These are phyloP conservation scores for Fusarium sulawesiense DNA, from an alignment of 2,329 filamentous ascomycete genomes.

Conservation along the genomic window DNA sequence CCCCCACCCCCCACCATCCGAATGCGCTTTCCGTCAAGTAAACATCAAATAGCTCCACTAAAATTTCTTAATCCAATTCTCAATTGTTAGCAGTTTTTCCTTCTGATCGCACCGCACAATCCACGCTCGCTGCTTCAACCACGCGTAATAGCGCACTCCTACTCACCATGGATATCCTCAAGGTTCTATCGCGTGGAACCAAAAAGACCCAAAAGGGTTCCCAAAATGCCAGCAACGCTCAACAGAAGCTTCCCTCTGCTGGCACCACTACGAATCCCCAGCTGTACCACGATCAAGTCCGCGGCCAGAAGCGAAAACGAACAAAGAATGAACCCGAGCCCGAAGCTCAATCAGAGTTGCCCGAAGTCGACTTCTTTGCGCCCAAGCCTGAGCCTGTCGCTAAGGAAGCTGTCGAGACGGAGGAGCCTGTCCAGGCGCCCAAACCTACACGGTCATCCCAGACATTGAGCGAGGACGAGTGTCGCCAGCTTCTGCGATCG, in stretches of 20 bases:
- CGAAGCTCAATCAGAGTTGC: slow-evolving; percentile 50
- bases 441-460: slow-evolving; percentile 47
- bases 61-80: slow-evolving; percentile 42
- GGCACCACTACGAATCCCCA: slow-evolving; percentile 75
- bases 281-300: slow-evolving; percentile 71
- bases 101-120: slow-evolving; percentile 13
- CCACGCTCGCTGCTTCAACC: slow-evolving; percentile 8
- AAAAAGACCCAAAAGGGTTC: slow-evolving; percentile 63
- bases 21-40: slow-evolving; percentile 4
- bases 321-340: slow-evolving; percentile 52
- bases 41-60: slow-evolving; percentile 35
- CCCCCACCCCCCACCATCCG: slow-evolving; percentile 42
- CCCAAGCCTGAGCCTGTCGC: slow-evolving; percentile 54
- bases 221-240: slow-evolving; percentile 44
- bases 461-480: slow-evolving; percentile 73
- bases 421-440: slow-evolving; percentile 42
- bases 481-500: slow-evolving; percentile 77
- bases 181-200: slow-evolving; percentile 76
- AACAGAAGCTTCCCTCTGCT: slow-evolving; percentile 69
- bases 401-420: slow-evolving; percentile 46
- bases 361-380: slow-evolving; percentile 70
- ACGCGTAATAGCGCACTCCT: slow-evolving; percentile 3
- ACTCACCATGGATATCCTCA: slow-evolving; percentile 75
- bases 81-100: slow-evolving; percentile 33
- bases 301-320: slow-evolving; percentile 68